These are phyloP conservation scores for Yarrowia yakushimensis DNA, from an alignment of 805 yeast genomes.

Conservation along the genomic window DNA sequence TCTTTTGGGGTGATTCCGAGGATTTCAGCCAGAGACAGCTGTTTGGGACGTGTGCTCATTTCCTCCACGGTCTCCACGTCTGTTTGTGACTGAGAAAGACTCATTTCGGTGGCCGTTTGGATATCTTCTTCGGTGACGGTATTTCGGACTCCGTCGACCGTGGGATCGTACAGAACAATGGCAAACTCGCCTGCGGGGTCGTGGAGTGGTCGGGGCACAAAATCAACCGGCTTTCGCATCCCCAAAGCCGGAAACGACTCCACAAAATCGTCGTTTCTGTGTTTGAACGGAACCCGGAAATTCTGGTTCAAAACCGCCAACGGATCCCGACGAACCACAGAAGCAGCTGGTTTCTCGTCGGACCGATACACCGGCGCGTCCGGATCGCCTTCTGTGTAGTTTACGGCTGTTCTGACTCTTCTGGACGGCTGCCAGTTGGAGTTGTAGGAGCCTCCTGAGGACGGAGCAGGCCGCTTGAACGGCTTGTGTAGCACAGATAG, in stretches of 20 bases:
- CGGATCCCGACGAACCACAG: background rate
- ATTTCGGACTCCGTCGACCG: conserved; percentile 54
- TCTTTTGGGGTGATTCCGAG: conserved; percentile 54
- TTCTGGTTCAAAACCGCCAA: conserved; percentile 20
- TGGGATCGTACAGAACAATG: conserved; percentile 91
- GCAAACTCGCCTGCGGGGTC: conserved; percentile 94
- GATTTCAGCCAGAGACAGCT: conserved; percentile 62
- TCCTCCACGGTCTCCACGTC: conserved; percentile 36
- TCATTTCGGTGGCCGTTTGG: conserved; percentile 30
- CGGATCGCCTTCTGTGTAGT: background rate
- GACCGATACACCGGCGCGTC: background rate
- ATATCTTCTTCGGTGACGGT: conserved; percentile 31
- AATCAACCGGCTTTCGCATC: conserved; percentile 57
- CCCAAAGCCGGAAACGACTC: conserved; percentile 64
- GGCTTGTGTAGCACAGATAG: background rate
- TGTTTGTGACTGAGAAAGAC: conserved; percentile 34
- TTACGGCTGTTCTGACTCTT: background rate
- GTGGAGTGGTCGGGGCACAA: conserved; percentile 89
- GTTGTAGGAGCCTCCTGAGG: background rate
- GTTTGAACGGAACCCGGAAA: conserved; percentile 9
- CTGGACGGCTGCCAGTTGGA: conserved; percentile 6
- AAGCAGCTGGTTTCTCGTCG: background rate
- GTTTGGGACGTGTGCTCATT: conserved; percentile 31
- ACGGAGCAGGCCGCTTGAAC: conserved; percentile 12
- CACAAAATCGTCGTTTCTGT: background rate